Conservation (phyloP, 352 stramenopile genomes). For the Thalassiosira livingstoniorum region DNA sequence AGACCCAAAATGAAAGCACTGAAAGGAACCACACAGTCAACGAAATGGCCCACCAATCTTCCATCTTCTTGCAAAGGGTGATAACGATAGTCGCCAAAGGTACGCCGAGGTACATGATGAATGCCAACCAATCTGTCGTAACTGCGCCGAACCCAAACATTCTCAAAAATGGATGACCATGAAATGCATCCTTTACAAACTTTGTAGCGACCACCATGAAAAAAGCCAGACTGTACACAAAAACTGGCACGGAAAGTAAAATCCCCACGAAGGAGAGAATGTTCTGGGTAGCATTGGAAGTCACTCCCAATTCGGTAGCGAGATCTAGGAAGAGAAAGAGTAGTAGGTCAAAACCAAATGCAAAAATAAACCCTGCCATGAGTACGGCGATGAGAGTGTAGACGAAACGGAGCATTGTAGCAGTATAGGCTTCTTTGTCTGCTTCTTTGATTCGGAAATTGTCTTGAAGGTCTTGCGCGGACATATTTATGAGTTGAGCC, state of each 20-base stretch:
- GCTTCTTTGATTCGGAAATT: constrained; percentile 32
- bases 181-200: constrained; percentile 68
- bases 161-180: constrained; percentile 63
- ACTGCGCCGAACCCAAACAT: constrained; percentile 61
- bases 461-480: too few relatives aligned
- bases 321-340: constrained; percentile 67
- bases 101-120: constrained; percentile 61
- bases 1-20: constrained; percentile 59
- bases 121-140: constrained; percentile 68
- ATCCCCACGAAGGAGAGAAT: constrained; percentile 30
- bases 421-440: constrained; percentile 4
- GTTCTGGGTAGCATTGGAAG: neutral
- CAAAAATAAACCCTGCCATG: constrained; percentile 55
- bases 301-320: constrained; percentile 40
- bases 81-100: constrained; percentile 53
- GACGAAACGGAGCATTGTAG: constrained; percentile 26
- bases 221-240: constrained; percentile 61
- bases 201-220: constrained; percentile 56
- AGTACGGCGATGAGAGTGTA: constrained; percentile 53
- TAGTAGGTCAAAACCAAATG: constrained; percentile 41
- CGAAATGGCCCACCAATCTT: constrained; percentile 64
- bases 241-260: constrained; percentile 60
- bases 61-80: constrained; percentile 45
- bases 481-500: too few relatives aligned
- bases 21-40: constrained; percentile 56